phyloP scores from a whole-genome alignment of 768 basidiomycete genomes.

The Naganishia kalamii region DNA sequence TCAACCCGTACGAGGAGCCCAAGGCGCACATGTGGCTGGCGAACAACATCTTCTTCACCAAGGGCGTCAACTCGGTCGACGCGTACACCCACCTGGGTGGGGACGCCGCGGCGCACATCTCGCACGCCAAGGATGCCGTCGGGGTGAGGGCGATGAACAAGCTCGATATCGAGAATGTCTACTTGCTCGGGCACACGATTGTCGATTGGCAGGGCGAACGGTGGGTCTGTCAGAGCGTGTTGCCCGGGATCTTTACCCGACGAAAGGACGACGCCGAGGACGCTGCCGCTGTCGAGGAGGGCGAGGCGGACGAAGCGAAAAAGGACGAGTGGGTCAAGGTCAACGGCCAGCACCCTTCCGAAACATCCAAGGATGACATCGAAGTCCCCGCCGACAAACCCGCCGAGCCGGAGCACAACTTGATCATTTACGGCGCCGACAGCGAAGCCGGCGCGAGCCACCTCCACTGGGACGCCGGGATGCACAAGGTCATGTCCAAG shows the following conservation, averaged over 20 bases:
- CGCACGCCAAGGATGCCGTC: conserved; percentile 49
- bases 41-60: conserved; percentile 51
- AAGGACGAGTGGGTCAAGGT: conserved; percentile 46
- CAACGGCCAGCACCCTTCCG: conserved; percentile 27
- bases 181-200: conserved; percentile 48
- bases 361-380: conserved; percentile 22
- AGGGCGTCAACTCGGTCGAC: conserved; percentile 49
- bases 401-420: conserved; percentile 39
- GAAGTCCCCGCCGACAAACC: background rate
- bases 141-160: conserved; percentile 49
- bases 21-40: conserved; percentile 48
- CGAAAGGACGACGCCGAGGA: conserved; percentile 31
- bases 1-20: conserved; percentile 49
- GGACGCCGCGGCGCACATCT: conserved; percentile 48
- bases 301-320: conserved; percentile 32
- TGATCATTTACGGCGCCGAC: conserved; percentile 51
- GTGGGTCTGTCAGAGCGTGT: conserved; percentile 50
- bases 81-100: conserved; percentile 48
- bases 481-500: conserved; percentile 47
- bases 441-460: conserved; percentile 44
- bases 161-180: conserved; percentile 47
- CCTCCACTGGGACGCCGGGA: conserved; percentile 46
- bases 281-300: conserved; percentile 24
- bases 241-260: conserved; percentile 49
- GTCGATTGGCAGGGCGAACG: conserved; percentile 50